phyloP scores from a whole-genome alignment of 192 early-diverging fungal species.

The Tieghemiomyces parasiticus region DNA sequence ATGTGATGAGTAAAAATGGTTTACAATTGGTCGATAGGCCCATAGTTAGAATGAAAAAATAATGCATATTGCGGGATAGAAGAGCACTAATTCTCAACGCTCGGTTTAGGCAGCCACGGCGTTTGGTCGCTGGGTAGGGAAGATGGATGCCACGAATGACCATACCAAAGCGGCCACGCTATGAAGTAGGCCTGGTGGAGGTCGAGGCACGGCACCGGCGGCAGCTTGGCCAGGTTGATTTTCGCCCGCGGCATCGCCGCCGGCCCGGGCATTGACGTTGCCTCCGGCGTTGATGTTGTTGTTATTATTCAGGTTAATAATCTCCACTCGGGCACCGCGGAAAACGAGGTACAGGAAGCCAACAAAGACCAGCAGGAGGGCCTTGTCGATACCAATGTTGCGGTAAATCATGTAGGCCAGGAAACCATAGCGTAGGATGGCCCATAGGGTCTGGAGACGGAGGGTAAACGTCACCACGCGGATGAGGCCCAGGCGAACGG shows the following conservation, averaged over 20 bases:
- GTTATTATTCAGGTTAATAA: neutral
- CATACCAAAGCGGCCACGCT: neutral
- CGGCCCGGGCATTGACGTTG: neutral
- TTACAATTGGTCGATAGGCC: no score
- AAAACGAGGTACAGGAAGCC: neutral
- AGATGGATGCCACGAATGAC: neutral
- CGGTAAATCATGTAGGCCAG: constrained; percentile 1
- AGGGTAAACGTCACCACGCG: neutral
- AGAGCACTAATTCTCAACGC: no score
- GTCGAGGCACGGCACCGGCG: neutral
- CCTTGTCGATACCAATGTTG: neutral
- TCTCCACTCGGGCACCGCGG: neutral
- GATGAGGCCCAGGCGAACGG: neutral
- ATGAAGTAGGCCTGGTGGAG: neutral
- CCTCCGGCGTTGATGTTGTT: neutral
- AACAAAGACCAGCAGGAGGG: neutral
- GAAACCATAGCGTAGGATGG: neutral
- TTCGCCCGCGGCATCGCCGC: neutral
- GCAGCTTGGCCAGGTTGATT: neutral
- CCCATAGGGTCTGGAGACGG: neutral
- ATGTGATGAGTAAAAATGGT: no score
- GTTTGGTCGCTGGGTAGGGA: neutral
- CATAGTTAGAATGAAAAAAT: no score
- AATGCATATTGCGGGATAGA: no score
- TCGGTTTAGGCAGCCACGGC: no score